Evolutionary conservation across 345 rosid genomes (phyloP), one percentile per base, ranked within the genome.

Genomic region (Passiflora organensis): DNA sequence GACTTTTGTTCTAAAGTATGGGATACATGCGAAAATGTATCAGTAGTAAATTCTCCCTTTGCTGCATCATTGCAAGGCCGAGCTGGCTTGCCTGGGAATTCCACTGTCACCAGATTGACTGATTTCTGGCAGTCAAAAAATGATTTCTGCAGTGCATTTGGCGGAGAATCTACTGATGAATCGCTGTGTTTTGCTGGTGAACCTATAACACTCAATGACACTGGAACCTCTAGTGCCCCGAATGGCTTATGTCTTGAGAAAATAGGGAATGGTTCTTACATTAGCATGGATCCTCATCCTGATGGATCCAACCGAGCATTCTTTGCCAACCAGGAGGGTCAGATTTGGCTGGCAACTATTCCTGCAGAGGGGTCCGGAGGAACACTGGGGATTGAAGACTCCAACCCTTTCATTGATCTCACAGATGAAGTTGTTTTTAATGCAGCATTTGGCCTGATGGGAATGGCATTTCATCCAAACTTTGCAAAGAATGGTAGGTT

Each of bases 1-100:
- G 73, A 83, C 63, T 93, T 78, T 63, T 93, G 99, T 78, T 80
- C 94, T 32, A 50, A 76, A 63, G 81, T 86, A 62, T 93, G 99
- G 99, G 86, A 81, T 64, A 77, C 94, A 34, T 93, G 99, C 70
- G 68, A 61, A 63, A 83, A 80, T 63, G 78, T 73, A 19, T 80
- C 94, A 9, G 58, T 89, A 19, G 23, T 44, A 1, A 76, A 78
- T 62, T 89, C 96, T 20, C 95, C 91, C 19, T 93, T 89, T 59
- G 81, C 87, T 13, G 78, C 95, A 59, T 78, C 80, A 12, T 62
- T 86, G 38, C 76, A 72, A 74, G 86, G 91, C 18, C 83, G 72
- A 43, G 81, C 77, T 25, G 83, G 87, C 65, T 56, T 70, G 34
- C 77, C 71, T 0, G 55, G 60, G 44, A 75, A 76, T 37, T 75